These are phyloP conservation scores for Ceriops zippeliana DNA, from an alignment of 345 rosid species.

Conservation along the genomic window DNA sequence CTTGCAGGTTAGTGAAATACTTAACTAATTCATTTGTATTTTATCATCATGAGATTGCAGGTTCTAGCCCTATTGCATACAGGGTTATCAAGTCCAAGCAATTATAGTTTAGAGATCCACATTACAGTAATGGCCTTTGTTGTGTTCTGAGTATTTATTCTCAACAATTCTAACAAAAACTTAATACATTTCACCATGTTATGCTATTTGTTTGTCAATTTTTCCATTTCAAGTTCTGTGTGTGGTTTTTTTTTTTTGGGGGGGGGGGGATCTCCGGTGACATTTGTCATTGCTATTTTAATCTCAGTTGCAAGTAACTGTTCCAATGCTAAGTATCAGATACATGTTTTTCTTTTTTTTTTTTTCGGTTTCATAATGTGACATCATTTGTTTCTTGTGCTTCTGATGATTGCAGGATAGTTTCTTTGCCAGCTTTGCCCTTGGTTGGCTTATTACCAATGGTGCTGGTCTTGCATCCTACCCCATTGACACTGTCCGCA, in stretches of 20 bases:
- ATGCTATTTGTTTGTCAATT: neutral
- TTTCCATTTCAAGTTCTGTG: neutral
- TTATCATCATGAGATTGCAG: too few relatives aligned
- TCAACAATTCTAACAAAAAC: too few relatives aligned
- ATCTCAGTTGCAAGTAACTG: too few relatives aligned
- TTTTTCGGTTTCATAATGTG: neutral
- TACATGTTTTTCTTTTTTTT: too few relatives aligned
- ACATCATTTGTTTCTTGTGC: neutral
- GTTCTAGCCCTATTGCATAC: too few relatives aligned
- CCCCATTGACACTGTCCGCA: conserved; percentile 35
- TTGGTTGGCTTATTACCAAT: conserved; percentile 3
- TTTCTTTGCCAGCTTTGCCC: conserved; percentile 5
- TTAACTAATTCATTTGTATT: neutral
- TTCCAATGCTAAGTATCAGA: neutral
- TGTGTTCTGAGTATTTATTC: too few relatives aligned
- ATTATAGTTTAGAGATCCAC: too few relatives aligned
- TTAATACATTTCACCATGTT: too few relatives aligned
- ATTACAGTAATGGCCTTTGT: neutral
- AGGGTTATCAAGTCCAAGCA: too few relatives aligned
- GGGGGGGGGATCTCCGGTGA: too few relatives aligned
- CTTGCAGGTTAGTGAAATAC: neutral
- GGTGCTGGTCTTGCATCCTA: conserved; percentile 25
- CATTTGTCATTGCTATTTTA: too few relatives aligned
- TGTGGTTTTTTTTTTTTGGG: neutral
- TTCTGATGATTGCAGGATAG: neutral